These are phyloP conservation scores for Priceomyces fermenticarens DNA, from an alignment of 805 yeast species.

Conservation along the genomic window DNA sequence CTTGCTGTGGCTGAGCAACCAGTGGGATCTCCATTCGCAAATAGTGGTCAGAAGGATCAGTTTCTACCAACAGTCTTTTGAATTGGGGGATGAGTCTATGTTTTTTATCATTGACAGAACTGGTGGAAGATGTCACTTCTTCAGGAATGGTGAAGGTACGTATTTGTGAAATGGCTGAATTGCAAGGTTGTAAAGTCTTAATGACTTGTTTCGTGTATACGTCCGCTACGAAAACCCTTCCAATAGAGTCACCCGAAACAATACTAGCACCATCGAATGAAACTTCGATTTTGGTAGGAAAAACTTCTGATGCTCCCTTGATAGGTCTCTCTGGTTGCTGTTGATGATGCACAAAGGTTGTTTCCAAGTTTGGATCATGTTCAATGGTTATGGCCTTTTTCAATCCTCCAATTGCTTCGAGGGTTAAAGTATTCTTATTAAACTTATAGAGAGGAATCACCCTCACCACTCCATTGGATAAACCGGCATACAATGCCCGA, in stretches of 20 bases:
- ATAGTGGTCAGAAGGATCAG: constrained; percentile 40
- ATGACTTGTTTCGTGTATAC: constrained; percentile 65
- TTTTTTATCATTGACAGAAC: constrained; percentile 24
- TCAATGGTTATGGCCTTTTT: constrained; percentile 50
- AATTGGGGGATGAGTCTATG: constrained; percentile 57
- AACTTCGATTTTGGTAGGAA: constrained; percentile 53
- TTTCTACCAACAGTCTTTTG: constrained; percentile 55
- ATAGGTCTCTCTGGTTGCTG: constrained; percentile 13
- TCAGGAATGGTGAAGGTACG: constrained; percentile 19
- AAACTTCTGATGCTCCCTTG: constrained; percentile 9
- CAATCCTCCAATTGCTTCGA: constrained; percentile 62
- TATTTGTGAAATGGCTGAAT: constrained; percentile 32
- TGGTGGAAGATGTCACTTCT: constrained; percentile 6
- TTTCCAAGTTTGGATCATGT: constrained; percentile 46
- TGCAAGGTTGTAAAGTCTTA: constrained; percentile 48
- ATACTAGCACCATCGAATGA: constrained; percentile 74
- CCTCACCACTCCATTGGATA: constrained; percentile 59
- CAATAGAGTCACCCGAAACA: constrained; percentile 71
- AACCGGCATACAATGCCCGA: constrained; percentile 70
- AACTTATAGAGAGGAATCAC: constrained; percentile 49
- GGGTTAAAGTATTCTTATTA: constrained; percentile 33
- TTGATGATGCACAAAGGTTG: constrained; percentile 54
- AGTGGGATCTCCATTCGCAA: constrained; percentile 36
- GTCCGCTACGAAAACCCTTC: constrained; percentile 68
- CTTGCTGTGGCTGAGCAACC: constrained; percentile 20